Evolutionary conservation across 176 grass and related monocot species (phyloP).

Genomic region (Cenchrus americanus): DNA sequence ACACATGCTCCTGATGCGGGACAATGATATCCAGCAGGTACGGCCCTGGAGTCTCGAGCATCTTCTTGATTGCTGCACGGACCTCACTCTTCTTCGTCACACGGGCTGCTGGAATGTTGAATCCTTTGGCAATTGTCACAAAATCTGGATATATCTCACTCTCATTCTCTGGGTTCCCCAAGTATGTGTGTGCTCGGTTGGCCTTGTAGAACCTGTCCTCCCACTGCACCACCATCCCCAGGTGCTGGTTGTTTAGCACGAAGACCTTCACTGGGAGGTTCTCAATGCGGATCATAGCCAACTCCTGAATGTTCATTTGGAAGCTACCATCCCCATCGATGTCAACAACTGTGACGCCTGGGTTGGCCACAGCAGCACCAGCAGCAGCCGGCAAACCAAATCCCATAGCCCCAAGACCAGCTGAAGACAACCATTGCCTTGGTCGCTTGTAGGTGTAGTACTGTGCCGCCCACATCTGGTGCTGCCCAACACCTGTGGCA

Average conservation of each 20-base stretch:
- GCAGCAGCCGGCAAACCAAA: conserved; percentile 92
- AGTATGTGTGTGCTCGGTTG: conserved; percentile 85
- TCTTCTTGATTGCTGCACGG: conserved; percentile 70
- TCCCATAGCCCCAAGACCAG: conserved; percentile 89
- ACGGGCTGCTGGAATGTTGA: conserved; percentile 80
- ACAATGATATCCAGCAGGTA: conserved; percentile 89
- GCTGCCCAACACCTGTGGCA: conserved; percentile 85
- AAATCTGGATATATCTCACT: conserved; percentile 91
- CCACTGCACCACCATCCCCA: conserved; percentile 95
- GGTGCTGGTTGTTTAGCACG: conserved; percentile 92
- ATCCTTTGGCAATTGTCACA: conserved; percentile 77
- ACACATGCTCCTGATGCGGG: conserved; percentile 91
- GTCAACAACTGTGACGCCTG: conserved; percentile 78
- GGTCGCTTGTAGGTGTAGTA: conserved; percentile 80
- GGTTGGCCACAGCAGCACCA: conserved; percentile 85
- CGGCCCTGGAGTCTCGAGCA: conserved; percentile 87
- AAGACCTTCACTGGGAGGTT: conserved; percentile 81
- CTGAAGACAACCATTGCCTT: conserved; percentile 74
- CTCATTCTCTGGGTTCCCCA: conserved; percentile 82
- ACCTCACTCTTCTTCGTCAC: conserved; percentile 80
- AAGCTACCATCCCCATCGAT: conserved; percentile 96
- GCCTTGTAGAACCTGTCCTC: conserved; percentile 95
- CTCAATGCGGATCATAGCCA: conserved; percentile 84
- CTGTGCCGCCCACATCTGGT: conserved; percentile 98
- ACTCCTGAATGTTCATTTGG: conserved; percentile 93